Evolutionary conservation across 202 grass and related monocot species (phyloP), one percentile per base, ranked within the genome.

Genomic region (Digitaria exilis): DNA sequence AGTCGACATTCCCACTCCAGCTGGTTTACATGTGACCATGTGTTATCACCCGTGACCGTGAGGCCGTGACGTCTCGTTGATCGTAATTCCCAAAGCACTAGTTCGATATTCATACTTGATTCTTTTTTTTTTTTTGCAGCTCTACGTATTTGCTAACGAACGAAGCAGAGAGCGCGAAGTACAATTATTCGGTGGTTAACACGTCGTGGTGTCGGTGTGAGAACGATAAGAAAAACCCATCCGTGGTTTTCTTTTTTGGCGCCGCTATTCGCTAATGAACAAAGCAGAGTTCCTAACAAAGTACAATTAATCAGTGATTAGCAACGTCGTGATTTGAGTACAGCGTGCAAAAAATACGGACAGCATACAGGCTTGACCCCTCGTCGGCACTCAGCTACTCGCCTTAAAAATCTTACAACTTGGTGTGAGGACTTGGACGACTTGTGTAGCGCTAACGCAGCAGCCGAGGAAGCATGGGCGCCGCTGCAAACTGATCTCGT

Each of bases 21-120:
- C 45, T 31, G 69, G 45, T 31, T 72, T 72, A 25, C 69, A 72
- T 72, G 45, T 72, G 69, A 50, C 43, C 25, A 49, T 29, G 25
- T 29, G 17, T 71, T 17, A 46, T 70, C 42, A 30, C 68, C n/a
- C n/a, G n/a, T n/a, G n/a, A n/a, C 43, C 68, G 24, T 70, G 67
- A n/a, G n/a, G n/a, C n/a, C n/a, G n/a, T n/a, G n/a, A 70, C 24
- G 0, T 25, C 41, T 17, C 4, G 13, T 45, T 70, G 41, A 70
- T 70, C 22, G 3, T 22, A 10, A 19, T 10, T 15, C 68, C n/a
- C n/a, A n/a, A n/a, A 49, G 30, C 43, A 28, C 30, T 2, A 26
- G 30, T 3, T 19, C 15, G 16, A 45, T 31, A 30, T 31, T 18
- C 25, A 1, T 71, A 8, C 48, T 9, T n/a, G 29, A 52, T 34